Conservation (phyloP, 805 yeast species). For the Sporopachydermia lactativora region DNA sequence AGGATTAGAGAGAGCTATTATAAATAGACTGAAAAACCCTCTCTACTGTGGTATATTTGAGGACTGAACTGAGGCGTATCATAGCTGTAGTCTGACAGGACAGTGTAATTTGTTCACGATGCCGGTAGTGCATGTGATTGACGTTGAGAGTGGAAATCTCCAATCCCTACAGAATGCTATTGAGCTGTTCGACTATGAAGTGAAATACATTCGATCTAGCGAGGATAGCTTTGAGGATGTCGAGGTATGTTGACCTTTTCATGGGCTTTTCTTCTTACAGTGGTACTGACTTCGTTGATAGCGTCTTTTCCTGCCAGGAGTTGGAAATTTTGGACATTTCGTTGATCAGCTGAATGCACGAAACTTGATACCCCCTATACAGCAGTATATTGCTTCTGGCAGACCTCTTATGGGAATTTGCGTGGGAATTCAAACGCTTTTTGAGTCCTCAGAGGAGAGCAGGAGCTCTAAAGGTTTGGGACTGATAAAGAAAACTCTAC, state of each 20-base stretch:
- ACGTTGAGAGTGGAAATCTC: slow-evolving; percentile 87
- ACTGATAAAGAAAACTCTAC: slow-evolving; percentile 34
- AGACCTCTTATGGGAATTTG: slow-evolving; percentile 92
- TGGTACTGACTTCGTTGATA: slow-evolving; percentile 3
- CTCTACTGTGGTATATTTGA: too few species aligned
- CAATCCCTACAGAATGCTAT: slow-evolving; percentile 85
- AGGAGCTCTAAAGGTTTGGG: slow-evolving; percentile 50
- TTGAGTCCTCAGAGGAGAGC: slow-evolving; percentile 62
- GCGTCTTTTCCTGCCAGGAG: slow-evolving; percentile 81
- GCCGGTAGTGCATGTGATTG: slow-evolving; percentile 54
- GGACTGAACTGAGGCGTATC: too few species aligned
- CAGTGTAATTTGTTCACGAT: not conserved
- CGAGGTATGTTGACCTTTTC: slow-evolving; percentile 17
- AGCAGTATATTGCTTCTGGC: slow-evolving; percentile 57
- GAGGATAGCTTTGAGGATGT: slow-evolving; percentile 35
- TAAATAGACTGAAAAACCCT: too few species aligned
- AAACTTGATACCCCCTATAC: slow-evolving; percentile 52
- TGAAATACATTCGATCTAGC: slow-evolving; percentile 43
- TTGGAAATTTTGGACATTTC: slow-evolving; percentile 94
- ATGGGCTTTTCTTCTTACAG: not conserved
- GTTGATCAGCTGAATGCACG: slow-evolving; percentile 51
- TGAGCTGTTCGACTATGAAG: slow-evolving; percentile 58
- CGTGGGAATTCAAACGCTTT: slow-evolving; percentile 87
- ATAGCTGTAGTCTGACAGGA: too few species aligned
- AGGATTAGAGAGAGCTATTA: too few species aligned